These are phyloP conservation scores for Leishmania guyanensis DNA, from an alignment of 208 protist genomes.

Conservation along the genomic window DNA sequence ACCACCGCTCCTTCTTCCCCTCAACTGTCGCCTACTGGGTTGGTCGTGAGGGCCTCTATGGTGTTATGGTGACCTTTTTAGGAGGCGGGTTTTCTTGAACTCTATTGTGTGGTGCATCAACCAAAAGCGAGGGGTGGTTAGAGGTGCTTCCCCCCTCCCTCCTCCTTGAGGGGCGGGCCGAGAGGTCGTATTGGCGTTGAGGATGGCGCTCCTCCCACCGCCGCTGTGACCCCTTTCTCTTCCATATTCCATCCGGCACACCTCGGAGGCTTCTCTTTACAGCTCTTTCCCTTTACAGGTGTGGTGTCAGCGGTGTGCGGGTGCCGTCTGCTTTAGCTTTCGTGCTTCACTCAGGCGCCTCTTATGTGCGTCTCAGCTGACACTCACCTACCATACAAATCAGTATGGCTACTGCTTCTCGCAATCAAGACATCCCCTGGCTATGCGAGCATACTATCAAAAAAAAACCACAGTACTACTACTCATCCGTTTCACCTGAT, in stretches of 20 bases:
- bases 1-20: no score
- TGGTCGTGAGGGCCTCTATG: no score
- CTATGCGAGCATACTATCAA: neutral
- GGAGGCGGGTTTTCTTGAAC: neutral
- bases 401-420: neutral
- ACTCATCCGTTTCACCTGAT: neutral
- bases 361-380: neutral
- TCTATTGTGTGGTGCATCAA: neutral
- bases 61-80: no score
- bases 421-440: neutral
- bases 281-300: neutral
- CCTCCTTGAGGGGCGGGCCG: no score
- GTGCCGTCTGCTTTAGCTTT: neutral
- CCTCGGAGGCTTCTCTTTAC: no score
- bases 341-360: neutral
- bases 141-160: no score
- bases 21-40: no score
- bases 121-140: neutral
- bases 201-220: no score
- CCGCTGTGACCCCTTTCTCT: no score
- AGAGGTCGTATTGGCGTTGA: no score
- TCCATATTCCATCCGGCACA: no score
- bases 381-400: neutral
- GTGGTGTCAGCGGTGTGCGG: no score
- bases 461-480: neutral